Evolutionary conservation across 495 filamentous ascomycete species (phyloP).

Genomic region (Parathielavia hyrcaniae): DNA sequence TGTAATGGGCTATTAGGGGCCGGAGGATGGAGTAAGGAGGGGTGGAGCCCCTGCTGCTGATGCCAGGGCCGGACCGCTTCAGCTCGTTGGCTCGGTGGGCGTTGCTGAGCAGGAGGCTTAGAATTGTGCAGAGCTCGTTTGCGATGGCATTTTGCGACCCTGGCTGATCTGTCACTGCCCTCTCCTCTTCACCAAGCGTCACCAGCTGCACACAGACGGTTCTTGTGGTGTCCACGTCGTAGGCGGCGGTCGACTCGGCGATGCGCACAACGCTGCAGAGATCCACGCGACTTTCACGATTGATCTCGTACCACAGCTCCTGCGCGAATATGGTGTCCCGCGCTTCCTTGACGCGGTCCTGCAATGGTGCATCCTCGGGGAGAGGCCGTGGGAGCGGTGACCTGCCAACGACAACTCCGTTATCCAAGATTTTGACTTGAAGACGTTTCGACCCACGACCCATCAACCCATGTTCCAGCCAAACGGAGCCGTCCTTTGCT

Average conservation of each 20-base stretch:
- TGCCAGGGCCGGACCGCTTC: conserved; percentile 31
- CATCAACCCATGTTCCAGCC: conserved; percentile 62
- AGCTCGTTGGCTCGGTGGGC: conserved; percentile 59
- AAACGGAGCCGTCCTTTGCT: conserved; percentile 64
- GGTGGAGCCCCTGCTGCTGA: conserved; percentile 40
- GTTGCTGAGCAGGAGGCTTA: conserved; percentile 61
- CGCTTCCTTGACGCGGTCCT: conserved; percentile 68
- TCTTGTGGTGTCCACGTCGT: conserved; percentile 41
- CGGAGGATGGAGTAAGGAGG: conserved; percentile 58
- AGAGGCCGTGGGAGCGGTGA: conserved; percentile 41
- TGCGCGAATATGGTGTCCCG: conserved; percentile 85
- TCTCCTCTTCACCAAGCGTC: conserved; percentile 36
- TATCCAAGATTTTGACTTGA: conserved; percentile 51
- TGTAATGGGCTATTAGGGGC: conserved; percentile 57
- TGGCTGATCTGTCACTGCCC: conserved; percentile 9
- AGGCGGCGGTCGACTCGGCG: conserved; percentile 51
- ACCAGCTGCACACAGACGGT: conserved; percentile 52
- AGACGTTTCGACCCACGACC: conserved; percentile 54
- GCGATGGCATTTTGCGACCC: conserved; percentile 44
- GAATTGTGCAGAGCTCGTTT: conserved; percentile 51
- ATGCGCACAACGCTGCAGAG: conserved; percentile 59
- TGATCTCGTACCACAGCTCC: conserved; percentile 89
- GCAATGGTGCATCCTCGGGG: conserved; percentile 38
- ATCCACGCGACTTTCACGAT: conserved; percentile 68
- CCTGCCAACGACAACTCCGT: conserved; percentile 46